A percentile compares a stretch with the other conserved stretches of the same genome.
These are phyloP conservation scores for Lactarius vividus DNA, from an alignment of 768 basidiomycete genomes.

Conservation along the genomic window DNA sequence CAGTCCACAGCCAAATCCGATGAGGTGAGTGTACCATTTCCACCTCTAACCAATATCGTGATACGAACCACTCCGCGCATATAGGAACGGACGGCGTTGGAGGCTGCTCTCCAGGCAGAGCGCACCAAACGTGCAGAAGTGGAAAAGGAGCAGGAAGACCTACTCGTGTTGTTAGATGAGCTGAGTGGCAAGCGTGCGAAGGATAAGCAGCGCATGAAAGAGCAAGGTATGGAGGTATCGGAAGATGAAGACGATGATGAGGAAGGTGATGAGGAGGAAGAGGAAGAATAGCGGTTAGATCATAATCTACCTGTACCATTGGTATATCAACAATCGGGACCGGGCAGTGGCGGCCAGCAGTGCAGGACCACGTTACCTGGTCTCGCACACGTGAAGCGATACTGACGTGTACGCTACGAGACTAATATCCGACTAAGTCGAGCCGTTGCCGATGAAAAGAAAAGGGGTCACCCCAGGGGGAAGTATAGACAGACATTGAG, in stretches of 20 bases:
- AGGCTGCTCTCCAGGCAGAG: slow-evolving; percentile 52
- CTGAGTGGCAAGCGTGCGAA: slow-evolving; percentile 77
- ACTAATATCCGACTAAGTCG: not conserved
- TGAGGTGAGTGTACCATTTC: slow-evolving; percentile 12
- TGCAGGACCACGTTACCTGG: not conserved
- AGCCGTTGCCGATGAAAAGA: too few relatives aligned
- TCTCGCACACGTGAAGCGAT: not conserved
- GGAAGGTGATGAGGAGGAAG: slow-evolving; percentile 43
- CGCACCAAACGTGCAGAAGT: slow-evolving; percentile 73
- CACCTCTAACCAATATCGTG: not conserved
- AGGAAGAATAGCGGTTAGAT: slow-evolving; percentile 5
- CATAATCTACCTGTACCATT: slow-evolving; percentile 3
- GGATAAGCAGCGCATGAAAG: slow-evolving; percentile 78
- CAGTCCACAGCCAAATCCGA: slow-evolving; percentile 2
- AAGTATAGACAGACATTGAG: too few relatives aligned
- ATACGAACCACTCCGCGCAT: not conserved
- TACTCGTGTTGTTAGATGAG: slow-evolving; percentile 91
- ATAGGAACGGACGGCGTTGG: slow-evolving; percentile 47
- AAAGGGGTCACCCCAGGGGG: too few relatives aligned
- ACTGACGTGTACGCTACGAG: not conserved
- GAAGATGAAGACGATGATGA: slow-evolving; percentile 87
- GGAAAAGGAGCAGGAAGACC: slow-evolving; percentile 96
- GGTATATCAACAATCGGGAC: not conserved
- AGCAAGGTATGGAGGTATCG: slow-evolving; percentile 80
- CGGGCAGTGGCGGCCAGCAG: too few relatives aligned